Evolutionary conservation across 2,329 filamentous ascomycete genomes (phyloP), one percentile per base, ranked within the genome.

Genomic region (Penicillium hordei): DNA sequence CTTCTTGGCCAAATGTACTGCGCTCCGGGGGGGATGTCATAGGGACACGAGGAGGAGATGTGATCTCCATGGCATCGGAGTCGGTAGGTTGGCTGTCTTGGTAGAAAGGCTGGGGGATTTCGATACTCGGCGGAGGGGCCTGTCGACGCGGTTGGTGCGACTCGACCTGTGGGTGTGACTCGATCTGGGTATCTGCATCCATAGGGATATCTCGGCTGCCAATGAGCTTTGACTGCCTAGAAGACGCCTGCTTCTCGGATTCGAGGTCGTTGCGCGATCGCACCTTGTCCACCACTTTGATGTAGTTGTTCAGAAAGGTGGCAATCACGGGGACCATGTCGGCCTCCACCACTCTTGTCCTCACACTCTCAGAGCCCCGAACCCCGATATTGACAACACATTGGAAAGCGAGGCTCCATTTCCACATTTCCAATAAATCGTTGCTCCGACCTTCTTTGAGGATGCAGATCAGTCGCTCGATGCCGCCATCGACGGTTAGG

Each of bases 371-470:
- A 13, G 94, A 97, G 59, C 94, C 94, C 66, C 94, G 86, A 59
- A 99, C 93, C 57, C 94, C 94, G 72, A 99, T 97, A 76, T 99
- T 99, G 73, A 99, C 94, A 64, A 97, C 93, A 75, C 94, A 99
- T 77, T 97, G 94, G 76, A 99, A 99, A 52, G 94, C 94, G 62
- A 99, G 83, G 72, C 97, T 99, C 94, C 94, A 99, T 78, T 97
- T 97, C 94, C 94, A 99, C 90, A 96, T 96, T 75, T 97, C 93
- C 93, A 97, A 97, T 87, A 97, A 89, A 75, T 99, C 93, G 77
- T 93, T 95, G 79, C 91, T 97, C 72, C 94, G 85, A 62, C 94
- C 94, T 77, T 96, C 91, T 78, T 99, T 99, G 75, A 99, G 85
- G 72, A 99, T 97, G 83, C 92, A 97, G 73, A 99, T 91, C 67